These are phyloP conservation scores for Penicillium sp. DNA, from an alignment of 2,329 filamentous ascomycete genomes.

Conservation along the genomic window DNA sequence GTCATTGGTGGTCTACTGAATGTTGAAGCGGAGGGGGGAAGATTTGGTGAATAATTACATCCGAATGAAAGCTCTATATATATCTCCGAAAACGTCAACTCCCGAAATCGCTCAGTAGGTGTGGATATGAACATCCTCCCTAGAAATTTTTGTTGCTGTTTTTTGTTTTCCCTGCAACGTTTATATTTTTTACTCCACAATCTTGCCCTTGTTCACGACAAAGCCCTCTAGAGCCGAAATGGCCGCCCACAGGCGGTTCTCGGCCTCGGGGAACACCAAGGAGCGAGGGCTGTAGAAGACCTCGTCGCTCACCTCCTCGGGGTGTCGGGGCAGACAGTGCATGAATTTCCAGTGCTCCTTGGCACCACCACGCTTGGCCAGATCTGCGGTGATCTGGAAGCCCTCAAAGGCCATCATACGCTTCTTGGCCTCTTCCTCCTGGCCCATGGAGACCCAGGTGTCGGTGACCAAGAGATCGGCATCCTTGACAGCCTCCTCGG, in stretches of 20 bases:
- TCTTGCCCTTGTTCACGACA: constrained; percentile 89
- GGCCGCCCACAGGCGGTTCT: constrained; percentile 92
- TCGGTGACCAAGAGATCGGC: constrained; percentile 94
- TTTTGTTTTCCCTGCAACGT: background rate
- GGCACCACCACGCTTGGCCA: constrained; percentile 82
- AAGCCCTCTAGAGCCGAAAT: constrained; percentile 86
- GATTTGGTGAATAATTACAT: constrained; percentile 14
- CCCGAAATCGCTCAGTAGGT: constrained; percentile 9
- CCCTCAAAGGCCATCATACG: constrained; percentile 80
- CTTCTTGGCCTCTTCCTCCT: constrained; percentile 81
- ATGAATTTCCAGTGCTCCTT: constrained; percentile 95
- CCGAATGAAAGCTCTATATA: constrained; percentile 5
- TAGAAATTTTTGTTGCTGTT: background rate
- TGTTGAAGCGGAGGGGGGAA: too few species aligned
- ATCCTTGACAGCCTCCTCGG: constrained; percentile 81
- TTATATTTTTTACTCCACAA: constrained; percentile 46
- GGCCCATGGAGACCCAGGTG: constrained; percentile 98
- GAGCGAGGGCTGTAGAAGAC: constrained; percentile 89
- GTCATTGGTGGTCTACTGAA: constrained; percentile 13
- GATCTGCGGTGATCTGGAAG: constrained; percentile 86
- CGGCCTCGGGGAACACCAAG: constrained; percentile 89
- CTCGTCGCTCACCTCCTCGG: constrained; percentile 90
- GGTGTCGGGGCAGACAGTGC: constrained; percentile 93
- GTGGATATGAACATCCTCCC: background rate
- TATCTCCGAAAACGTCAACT: constrained; percentile 9